Base-by-base conservation (phyloP, 148 eudicot genomes). In the Vaccinium myrtillus region DNA sequence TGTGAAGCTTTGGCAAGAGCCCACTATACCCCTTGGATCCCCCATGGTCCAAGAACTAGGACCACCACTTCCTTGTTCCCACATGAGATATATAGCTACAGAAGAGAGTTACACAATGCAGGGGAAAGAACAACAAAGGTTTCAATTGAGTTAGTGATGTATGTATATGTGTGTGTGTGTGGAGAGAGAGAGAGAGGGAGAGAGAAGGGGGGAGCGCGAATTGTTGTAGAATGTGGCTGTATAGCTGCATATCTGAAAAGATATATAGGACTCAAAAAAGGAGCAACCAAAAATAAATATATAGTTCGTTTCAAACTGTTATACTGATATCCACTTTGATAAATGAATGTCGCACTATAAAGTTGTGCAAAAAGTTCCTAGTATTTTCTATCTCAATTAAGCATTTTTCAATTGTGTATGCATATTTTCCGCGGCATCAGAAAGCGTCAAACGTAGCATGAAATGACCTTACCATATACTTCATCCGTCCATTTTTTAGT, bases 1-100 rank as follows among this genome's bases (percentile, higher is more conserved):
- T 56, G 82, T 39, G 51, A 80, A 32, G 70, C 12, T 80, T 19
- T 36, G 70, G 39, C 1, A 59, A 25, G 49, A 80, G 11, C 23
- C 25, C 48, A 65, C 63, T 21, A 13, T 16, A 58, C 71, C 82
- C 3, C 71, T 80, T 80, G 50, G 18, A 58, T 25, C 82, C 13
- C 63, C 82, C 48, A 79, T 18, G 67, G 49, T 56, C 69, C 82
- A 79, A 23, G 18, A 32, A 32, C 79, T 76, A 8, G 32, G 7
- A 32, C 81, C 5, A 30, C 82, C n/a, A 75, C 15, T 46, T 75
- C n/a, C 56, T 58, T 43, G 70, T 80, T 58, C 82, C 71, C 82
- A 79, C 69, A 79, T 79, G 8, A 43, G 10, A 2, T 36, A 36
- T 36, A 19, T 18, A 74, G 77, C 8, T 43, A 39, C 51, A 43